Percentiles rank a stretch among this genome's conserved stretches.
These are phyloP conservation scores for Medicago ruthenica DNA, from an alignment of 306 rosid species.

Conservation along the genomic window DNA sequence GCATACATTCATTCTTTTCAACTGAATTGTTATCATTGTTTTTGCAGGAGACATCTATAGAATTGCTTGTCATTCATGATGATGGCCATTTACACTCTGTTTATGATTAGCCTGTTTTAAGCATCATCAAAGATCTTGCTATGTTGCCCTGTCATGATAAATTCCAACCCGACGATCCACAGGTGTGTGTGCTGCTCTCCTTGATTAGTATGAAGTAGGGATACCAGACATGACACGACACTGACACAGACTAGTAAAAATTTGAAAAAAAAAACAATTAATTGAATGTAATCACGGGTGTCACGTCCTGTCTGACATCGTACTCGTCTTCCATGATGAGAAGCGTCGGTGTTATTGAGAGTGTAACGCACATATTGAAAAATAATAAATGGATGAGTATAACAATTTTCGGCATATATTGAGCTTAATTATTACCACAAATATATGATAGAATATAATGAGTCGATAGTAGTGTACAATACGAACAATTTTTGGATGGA, in stretches of 20 bases:
- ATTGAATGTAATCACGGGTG: too few species aligned
- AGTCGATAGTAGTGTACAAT: too few species aligned
- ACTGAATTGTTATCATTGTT: not conserved
- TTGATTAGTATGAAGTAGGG: not conserved
- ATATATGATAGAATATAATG: too few species aligned
- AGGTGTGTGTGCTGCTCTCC: constrained; percentile 61
- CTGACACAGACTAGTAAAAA: too few species aligned
- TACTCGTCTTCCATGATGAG: too few species aligned
- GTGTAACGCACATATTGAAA: too few species aligned
- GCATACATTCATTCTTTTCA: constrained; percentile 22
- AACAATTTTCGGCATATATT: too few species aligned
- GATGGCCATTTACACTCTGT: constrained; percentile 80
- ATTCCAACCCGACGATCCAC: constrained; percentile 51
- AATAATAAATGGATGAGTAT: too few species aligned
- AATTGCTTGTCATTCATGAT: constrained; percentile 72
- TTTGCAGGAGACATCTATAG: constrained; percentile 87
- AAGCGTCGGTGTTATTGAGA: too few species aligned
- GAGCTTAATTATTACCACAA: too few species aligned
- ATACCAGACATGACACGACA: too few species aligned
- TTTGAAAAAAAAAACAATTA: not conserved
- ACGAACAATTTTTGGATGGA: too few species aligned
- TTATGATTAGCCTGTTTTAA: constrained; percentile 84
- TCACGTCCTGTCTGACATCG: rapidly evolving
- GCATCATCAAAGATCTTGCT: constrained; percentile 80
- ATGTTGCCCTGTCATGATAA: constrained; percentile 74